phyloP scores from a whole-genome alignment of 768 basidiomycete genomes.

The Coprinopsis sp. region DNA sequence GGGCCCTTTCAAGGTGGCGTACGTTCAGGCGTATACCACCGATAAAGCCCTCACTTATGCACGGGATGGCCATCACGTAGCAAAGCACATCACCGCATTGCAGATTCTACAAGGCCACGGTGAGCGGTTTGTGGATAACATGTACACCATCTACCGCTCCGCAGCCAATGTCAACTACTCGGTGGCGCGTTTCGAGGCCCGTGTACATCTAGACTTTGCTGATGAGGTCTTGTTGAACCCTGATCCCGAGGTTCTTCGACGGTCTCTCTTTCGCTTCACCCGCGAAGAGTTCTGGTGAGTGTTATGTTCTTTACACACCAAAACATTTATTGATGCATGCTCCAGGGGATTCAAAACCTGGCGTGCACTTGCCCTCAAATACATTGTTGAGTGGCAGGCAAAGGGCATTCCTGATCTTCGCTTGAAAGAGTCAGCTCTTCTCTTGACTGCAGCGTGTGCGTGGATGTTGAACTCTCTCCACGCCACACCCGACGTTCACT shows the following conservation, averaged over 20 bases:
- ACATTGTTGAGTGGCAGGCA: constrained; percentile 3
- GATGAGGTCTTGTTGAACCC: background rate
- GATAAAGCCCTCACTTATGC: constrained; percentile 15
- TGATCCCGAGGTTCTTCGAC: background rate
- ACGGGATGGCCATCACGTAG: constrained; percentile 9
- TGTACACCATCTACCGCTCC: constrained; percentile 1
- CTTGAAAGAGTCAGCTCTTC: constrained; percentile 1
- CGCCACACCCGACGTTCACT: constrained; percentile 13
- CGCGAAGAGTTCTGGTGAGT: constrained; percentile 7
- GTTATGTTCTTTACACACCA: background rate
- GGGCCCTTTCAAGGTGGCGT: constrained; percentile 7
- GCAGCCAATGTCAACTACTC: background rate
- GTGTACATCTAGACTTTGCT: constrained; percentile 3
- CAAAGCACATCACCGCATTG: constrained; percentile 2
- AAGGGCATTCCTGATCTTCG: background rate
- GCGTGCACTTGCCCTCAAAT: constrained; percentile 1
- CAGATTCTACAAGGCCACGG: background rate
- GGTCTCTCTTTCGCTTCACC: background rate
- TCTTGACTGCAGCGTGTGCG: constrained; percentile 12
- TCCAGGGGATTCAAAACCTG: background rate
- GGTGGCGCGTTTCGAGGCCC: constrained; percentile 2
- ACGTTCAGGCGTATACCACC: constrained; percentile 15
- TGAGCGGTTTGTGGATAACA: background rate
- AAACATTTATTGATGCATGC: background rate
- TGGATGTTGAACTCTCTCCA: constrained; percentile 15